These are phyloP conservation scores for Penicillium herquei DNA, from an alignment of 495 filamentous ascomycete species.

Conservation along the genomic window DNA sequence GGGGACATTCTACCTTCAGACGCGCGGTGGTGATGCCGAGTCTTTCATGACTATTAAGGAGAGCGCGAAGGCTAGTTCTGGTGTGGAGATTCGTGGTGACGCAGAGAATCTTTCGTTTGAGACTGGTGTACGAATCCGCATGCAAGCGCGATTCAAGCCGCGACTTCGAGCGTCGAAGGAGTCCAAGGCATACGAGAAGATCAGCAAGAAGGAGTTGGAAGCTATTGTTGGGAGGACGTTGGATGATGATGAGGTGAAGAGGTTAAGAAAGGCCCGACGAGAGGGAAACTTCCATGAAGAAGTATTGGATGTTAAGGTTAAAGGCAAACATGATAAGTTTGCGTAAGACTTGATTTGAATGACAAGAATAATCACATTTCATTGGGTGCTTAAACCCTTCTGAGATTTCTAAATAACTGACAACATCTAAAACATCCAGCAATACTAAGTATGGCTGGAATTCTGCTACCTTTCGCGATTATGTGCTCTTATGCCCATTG, in stretches of 20 bases:
- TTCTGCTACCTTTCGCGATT: too few relatives aligned
- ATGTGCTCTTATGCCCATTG: too few relatives aligned
- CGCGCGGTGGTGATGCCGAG: slow-evolving; percentile 45
- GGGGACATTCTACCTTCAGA: slow-evolving; percentile 69
- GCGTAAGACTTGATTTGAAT: slow-evolving; percentile 36
- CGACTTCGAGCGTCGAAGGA: slow-evolving; percentile 72
- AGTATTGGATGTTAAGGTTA: slow-evolving; percentile 84
- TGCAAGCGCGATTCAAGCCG: slow-evolving; percentile 94
- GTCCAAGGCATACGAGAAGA: slow-evolving; percentile 77
- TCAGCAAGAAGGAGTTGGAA: slow-evolving; percentile 86
- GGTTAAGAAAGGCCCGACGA: slow-evolving; percentile 74
- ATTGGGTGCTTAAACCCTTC: not conserved
- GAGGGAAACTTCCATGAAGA: slow-evolving; percentile 89
- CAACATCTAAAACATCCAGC: too few relatives aligned
- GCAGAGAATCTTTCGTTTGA: slow-evolving; percentile 66
- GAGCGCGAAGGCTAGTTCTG: slow-evolving; percentile 41
- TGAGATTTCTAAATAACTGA: too few relatives aligned
- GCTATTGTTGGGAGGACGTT: slow-evolving; percentile 71
- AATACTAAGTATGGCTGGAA: too few relatives aligned
- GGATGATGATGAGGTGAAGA: slow-evolving; percentile 81
- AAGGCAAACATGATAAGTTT: slow-evolving; percentile 96
- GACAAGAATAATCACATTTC: not conserved
- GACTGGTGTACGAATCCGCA: slow-evolving; percentile 78
- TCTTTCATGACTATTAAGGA: slow-evolving; percentile 54
- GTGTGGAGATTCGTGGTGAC: slow-evolving; percentile 71